phyloP scores from a whole-genome alignment of 2,329 filamentous ascomycete species.

The Microcyclosporella mali region DNA sequence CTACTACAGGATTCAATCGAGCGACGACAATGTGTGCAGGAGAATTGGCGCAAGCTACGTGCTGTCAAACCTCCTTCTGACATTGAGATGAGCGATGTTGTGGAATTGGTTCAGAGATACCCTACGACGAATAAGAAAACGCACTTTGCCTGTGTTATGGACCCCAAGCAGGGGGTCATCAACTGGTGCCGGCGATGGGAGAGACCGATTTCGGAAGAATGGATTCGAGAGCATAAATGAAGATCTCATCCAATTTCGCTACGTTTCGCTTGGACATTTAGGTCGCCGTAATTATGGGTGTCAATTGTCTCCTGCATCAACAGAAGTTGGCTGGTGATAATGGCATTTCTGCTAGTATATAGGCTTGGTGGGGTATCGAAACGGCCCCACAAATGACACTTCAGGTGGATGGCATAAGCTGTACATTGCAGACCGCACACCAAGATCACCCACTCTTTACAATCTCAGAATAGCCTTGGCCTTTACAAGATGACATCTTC shows the following conservation, averaged over 20 bases:
- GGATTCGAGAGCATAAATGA: slow-evolving; percentile 20
- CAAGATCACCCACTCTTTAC: too few relatives aligned
- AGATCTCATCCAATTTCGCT: too few relatives aligned
- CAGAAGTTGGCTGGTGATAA: too few relatives aligned
- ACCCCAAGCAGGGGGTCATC: slow-evolving; percentile 36
- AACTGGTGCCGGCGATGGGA: slow-evolving; percentile 20
- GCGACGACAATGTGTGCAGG: slow-evolving; percentile 28
- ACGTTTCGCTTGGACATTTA: too few relatives aligned
- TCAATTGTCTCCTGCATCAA: too few relatives aligned
- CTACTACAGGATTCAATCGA: slow-evolving; percentile 32
- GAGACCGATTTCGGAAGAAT: slow-evolving; percentile 14
- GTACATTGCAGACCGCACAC: background rate
- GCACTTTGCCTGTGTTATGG: slow-evolving; percentile 55
- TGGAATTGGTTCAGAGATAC: slow-evolving; percentile 47
- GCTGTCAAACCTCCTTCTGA: slow-evolving; percentile 19
- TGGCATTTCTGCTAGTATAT: too few relatives aligned
- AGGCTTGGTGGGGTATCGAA: too few relatives aligned
- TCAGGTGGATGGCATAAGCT: background rate
- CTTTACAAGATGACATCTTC: too few relatives aligned
- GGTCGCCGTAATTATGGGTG: background rate
- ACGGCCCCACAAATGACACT: slow-evolving; percentile 4
- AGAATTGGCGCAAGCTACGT: slow-evolving; percentile 24
- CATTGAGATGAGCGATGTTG: slow-evolving; percentile 34
- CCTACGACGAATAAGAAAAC: slow-evolving; percentile 53
- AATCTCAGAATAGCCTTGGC: too few relatives aligned